phyloP scores from a whole-genome alignment of 2,329 filamentous ascomycete genomes.

The Colletotrichum tropicicola region DNA sequence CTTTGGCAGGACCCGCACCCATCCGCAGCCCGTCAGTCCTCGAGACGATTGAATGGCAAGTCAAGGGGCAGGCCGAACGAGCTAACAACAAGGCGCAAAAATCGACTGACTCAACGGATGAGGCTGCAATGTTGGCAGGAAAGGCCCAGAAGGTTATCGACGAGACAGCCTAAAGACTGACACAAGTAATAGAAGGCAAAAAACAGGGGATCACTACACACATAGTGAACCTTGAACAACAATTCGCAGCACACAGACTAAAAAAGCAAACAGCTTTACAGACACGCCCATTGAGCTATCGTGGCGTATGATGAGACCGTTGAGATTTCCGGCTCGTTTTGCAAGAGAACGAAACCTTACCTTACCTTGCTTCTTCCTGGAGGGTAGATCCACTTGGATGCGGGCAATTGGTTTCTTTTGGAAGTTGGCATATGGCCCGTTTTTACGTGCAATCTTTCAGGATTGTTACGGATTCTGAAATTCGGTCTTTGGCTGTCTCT shows the following conservation, averaged over 20 bases:
- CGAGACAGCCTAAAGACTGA: no score
- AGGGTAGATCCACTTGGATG: neutral
- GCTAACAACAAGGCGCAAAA: neutral
- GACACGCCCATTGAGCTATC: neutral
- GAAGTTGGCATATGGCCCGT: neutral
- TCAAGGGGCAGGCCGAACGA: neutral
- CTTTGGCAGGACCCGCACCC: neutral
- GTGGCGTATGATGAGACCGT: neutral
- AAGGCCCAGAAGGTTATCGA: no score
- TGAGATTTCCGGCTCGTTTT: neutral
- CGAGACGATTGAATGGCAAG: neutral
- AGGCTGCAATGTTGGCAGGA: no score
- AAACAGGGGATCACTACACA: no score
- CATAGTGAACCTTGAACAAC: no score
- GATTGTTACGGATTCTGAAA: neutral
- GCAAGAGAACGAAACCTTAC: neutral
- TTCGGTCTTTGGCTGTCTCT: neutral
- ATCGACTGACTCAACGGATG: neutral
- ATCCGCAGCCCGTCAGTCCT: neutral
- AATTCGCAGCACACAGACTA: neutral
- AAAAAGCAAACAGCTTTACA: neutral
- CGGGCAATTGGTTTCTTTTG: neutral
- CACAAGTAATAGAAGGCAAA: no score
- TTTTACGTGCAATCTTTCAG: neutral
- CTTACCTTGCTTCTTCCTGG: neutral